These are phyloP conservation scores for Sonneratia caseolaris DNA, from an alignment of 345 rosid genomes.

Conservation along the genomic window DNA sequence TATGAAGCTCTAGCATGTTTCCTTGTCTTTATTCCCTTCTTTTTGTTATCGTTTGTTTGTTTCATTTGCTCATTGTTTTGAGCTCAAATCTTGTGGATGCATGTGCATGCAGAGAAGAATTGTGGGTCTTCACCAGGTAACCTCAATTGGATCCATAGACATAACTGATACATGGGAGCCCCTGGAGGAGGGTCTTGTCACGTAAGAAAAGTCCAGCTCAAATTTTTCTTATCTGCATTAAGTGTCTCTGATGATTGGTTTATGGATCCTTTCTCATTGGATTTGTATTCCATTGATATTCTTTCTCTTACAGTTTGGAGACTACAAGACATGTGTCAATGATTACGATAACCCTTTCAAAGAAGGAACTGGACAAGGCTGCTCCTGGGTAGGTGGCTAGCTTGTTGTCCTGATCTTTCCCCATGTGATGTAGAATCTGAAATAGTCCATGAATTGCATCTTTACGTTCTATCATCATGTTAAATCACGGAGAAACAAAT, in stretches of 20 bases:
- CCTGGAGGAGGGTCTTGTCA: slow-evolving; percentile 88
- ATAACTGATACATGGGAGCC: slow-evolving; percentile 96
- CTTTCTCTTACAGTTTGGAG: slow-evolving; percentile 47
- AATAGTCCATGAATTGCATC: background rate
- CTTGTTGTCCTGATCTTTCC: background rate
- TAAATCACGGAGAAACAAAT: background rate
- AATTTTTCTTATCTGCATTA: background rate
- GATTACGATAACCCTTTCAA: slow-evolving; percentile 84
- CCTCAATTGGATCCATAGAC: slow-evolving; percentile 83
- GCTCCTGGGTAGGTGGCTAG: slow-evolving; percentile 63
- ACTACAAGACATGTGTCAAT: slow-evolving; percentile 98
- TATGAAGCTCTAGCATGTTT: background rate
- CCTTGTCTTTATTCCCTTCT: background rate
- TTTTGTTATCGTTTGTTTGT: background rate
- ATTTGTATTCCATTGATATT: background rate
- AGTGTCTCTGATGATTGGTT: background rate
- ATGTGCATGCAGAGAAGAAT: slow-evolving; percentile 64
- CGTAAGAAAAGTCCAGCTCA: slow-evolving; percentile 38
- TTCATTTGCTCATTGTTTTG: background rate
- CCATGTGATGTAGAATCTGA: background rate
- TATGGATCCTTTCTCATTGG: background rate
- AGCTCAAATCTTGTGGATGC: background rate
- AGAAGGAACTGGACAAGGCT: slow-evolving; percentile 51
- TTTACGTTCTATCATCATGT: background rate
- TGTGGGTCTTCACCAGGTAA: slow-evolving; percentile 82